Base-by-base conservation (phyloP, 352 stramenopile species). In the Saprolegnia parasitica region DNA sequence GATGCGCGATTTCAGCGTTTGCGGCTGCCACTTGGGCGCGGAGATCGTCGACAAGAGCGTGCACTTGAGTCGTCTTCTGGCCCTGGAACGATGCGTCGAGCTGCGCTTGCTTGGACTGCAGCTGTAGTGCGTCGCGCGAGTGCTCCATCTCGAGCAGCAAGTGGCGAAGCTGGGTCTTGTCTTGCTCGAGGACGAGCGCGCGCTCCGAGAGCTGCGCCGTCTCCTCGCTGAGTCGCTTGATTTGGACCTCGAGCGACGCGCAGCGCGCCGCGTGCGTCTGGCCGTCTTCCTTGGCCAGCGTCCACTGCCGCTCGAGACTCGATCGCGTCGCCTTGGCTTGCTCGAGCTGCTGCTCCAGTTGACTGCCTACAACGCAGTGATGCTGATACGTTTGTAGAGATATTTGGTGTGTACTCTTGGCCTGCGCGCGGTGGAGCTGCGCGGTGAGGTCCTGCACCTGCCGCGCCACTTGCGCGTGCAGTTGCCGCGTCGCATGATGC, bases 141-240 rank as follows among this genome's bases (percentile, higher is more conserved):
- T 80, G 83, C 62, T 93, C 84, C 81, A 95, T 91, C 56, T 93
- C 84, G 71, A 90, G 84, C 18, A 93, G 78, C 42, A 95, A 47
- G 21, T 91, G 71, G 52, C 88, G 88, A 1, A 88, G 76, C 32
- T 93, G 55, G 5, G 29, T 11, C 23, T 61, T 56, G 39, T 70
- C 63, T 61, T 70, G 20, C n/a, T 70, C 63, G 3, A 70, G 50
- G 20, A 39, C 21, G 13, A 63, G 18, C 10, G 29, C 15, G n/a
- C 32, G 49, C 23, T 10, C 23, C 18, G 46, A 29, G 5, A 32
- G 46, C 8, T 70, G 42, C 29, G 18, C 20, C 26, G 35, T 58
- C n/a, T 68, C 62, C 3, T 26, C 29, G 54, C 56, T 18, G 5
- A 68, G 46, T 20, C 62, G 40, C 35, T 68, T 68, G 9, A 68